These are phyloP conservation scores for Pseudodiploospora longispora DNA, from an alignment of 2,329 filamentous ascomycete species.

Conservation along the genomic window DNA sequence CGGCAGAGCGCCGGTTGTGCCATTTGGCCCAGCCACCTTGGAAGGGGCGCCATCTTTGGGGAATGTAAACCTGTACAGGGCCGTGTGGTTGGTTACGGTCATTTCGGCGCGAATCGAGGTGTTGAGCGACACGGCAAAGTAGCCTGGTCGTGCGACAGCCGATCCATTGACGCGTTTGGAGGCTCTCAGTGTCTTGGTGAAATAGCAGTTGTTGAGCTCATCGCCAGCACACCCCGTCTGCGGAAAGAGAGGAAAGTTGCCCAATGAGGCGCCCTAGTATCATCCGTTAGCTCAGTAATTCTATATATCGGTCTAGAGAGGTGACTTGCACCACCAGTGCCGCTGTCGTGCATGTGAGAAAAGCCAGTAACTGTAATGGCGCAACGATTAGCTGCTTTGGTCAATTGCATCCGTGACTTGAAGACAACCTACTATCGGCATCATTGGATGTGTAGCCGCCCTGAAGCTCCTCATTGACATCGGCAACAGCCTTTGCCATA, in stretches of 20 bases:
- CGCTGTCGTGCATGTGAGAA: slow-evolving; percentile 42
- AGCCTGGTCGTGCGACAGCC: slow-evolving; percentile 50
- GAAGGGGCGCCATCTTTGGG: slow-evolving; percentile 22
- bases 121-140: slow-evolving; percentile 49
- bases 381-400: too few relatives aligned
- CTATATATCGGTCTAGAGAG: neutral
- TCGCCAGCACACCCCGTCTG: slow-evolving; percentile 39
- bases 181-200: slow-evolving; percentile 37
- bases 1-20: slow-evolving; percentile 6
- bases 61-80: slow-evolving; percentile 55
- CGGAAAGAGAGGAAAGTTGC: slow-evolving; percentile 44
- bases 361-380: slow-evolving; percentile 35
- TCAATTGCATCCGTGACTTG: too few relatives aligned
- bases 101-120: slow-evolving; percentile 54
- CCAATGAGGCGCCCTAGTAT: slow-evolving; percentile 33
- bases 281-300: neutral
- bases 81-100: slow-evolving; percentile 51
- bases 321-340: slow-evolving; percentile 15
- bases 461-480: slow-evolving; percentile 29
- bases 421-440: slow-evolving; percentile 12
- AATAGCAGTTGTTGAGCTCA: slow-evolving; percentile 41
- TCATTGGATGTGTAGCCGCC: slow-evolving; percentile 42
- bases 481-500: slow-evolving; percentile 18
- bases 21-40: slow-evolving; percentile 1
- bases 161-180: slow-evolving; percentile 41